Evolutionary conservation across 1,284 basidiomycete genomes (phyloP).

Genomic region (Macrocystidia cucumis): DNA sequence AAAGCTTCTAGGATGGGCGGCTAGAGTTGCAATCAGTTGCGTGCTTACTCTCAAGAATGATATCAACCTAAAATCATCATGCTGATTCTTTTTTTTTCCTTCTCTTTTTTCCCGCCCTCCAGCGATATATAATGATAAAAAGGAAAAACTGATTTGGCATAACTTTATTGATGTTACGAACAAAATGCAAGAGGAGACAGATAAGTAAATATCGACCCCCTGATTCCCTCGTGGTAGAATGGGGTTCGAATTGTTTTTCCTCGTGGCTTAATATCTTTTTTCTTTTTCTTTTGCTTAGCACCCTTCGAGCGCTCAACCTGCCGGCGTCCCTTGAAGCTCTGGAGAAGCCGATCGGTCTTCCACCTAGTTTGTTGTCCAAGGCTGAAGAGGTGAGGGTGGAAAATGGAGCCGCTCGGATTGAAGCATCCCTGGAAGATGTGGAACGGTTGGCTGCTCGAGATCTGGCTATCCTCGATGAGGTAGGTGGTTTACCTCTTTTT

Average conservation of each 20-base stretch:
- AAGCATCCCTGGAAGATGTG: constrained; percentile 69
- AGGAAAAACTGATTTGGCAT: constrained; percentile 66
- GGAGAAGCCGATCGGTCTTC: constrained; percentile 81
- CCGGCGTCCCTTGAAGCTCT: constrained; percentile 86
- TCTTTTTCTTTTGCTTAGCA: constrained; percentile 43
- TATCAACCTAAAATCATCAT: background rate
- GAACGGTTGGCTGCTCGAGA: constrained; percentile 61
- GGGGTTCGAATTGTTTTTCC: too few relatives aligned
- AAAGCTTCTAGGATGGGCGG: constrained; percentile 82
- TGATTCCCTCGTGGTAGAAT: constrained; percentile 4
- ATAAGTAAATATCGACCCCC: constrained; percentile 41
- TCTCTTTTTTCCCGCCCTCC: constrained; percentile 3
- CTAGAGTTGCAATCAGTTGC: constrained; percentile 82
- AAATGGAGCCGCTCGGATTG: constrained; percentile 70
- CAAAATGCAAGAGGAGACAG: constrained; percentile 57
- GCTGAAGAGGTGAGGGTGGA: constrained; percentile 80
- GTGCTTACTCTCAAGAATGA: constrained; percentile 13
- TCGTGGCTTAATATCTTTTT: too few relatives aligned
- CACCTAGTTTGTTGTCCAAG: constrained; percentile 82
- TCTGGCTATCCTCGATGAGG: constrained; percentile 67
- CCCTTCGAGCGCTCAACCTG: constrained; percentile 68
- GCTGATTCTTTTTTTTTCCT: background rate
- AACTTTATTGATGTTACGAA: constrained; percentile 58
- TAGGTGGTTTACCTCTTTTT: too few relatives aligned
- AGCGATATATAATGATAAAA: constrained; percentile 88